These are phyloP conservation scores for Luffa acutangula DNA, from an alignment of 306 rosid species.

Conservation along the genomic window DNA sequence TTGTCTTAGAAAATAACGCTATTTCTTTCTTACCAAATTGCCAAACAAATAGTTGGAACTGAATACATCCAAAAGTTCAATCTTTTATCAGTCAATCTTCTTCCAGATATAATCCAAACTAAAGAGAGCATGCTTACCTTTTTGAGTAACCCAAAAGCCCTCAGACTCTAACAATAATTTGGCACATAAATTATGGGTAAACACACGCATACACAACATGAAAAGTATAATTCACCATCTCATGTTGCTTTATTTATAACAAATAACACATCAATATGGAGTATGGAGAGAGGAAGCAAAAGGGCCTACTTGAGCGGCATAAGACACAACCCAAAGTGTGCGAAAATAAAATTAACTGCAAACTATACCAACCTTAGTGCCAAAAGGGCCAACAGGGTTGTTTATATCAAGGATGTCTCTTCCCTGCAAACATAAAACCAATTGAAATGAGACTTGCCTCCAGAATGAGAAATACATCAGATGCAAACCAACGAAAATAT, in stretches of 20 bases:
- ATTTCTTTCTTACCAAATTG: neutral
- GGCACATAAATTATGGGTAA: neutral
- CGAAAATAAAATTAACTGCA: neutral
- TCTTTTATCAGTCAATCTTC: neutral
- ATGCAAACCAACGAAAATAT: neutral
- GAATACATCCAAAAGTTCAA: neutral
- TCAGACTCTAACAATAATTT: neutral
- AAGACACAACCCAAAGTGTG: neutral
- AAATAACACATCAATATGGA: neutral
- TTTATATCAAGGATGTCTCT: conserved; percentile 28
- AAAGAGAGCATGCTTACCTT: neutral
- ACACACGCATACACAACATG: neutral
- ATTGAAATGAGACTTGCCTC: neutral
- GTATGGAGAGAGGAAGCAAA: neutral
- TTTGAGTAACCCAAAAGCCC: neutral
- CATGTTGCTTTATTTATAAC: neutral
- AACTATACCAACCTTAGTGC: conserved; percentile 24
- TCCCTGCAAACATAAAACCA: conserved; percentile 19
- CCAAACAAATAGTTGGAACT: neutral
- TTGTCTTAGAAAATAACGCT: neutral
- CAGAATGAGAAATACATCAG: neutral
- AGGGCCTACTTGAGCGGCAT: neutral
- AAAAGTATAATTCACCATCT: neutral
- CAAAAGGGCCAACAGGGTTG: conserved; percentile 30
- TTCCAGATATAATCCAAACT: neutral